These are phyloP conservation scores for Aeschynomene evenia DNA, from an alignment of 306 rosid genomes.

Conservation along the genomic window DNA sequence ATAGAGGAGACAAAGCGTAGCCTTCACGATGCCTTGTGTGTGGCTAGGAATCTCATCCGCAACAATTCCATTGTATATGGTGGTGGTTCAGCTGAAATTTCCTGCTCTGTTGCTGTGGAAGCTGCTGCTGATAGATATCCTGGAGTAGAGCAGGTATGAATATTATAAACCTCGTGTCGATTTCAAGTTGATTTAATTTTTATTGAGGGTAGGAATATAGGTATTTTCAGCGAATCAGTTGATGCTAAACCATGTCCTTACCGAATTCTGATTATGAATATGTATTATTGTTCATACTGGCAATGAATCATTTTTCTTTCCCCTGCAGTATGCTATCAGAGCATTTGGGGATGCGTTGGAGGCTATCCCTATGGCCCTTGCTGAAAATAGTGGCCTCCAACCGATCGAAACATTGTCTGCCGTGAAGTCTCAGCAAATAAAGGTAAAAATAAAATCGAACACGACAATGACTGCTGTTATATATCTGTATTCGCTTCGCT, in stretches of 20 bases:
- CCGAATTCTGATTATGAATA: not conserved
- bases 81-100: constrained; percentile 95
- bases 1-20: constrained; percentile 99
- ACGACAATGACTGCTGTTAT: not conserved
- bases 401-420: constrained; percentile 92
- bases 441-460: constrained; percentile 57
- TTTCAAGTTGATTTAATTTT: not conserved
- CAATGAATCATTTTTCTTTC: not conserved
- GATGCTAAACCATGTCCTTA: not conserved
- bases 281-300: not conserved
- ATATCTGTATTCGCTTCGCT: not conserved
- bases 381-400: constrained; percentile 97
- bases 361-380: constrained; percentile 92
- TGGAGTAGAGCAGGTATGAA: constrained; percentile 89
- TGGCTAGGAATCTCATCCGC: constrained; percentile 96
- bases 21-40: constrained; percentile 91
- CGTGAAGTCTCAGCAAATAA: constrained; percentile 90
- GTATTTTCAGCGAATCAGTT: not conserved
- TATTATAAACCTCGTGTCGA: not conserved
- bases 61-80: constrained; percentile 96
- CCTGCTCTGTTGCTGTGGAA: constrained; percentile 87
- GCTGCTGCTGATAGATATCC: constrained; percentile 90
- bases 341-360: constrained; percentile 96
- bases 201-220: not conserved
- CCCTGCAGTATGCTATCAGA: constrained; percentile 91